Base-by-base conservation (phyloP, 2,329 filamentous ascomycete genomes). In the Colletotrichum ledebouriae region DNA sequence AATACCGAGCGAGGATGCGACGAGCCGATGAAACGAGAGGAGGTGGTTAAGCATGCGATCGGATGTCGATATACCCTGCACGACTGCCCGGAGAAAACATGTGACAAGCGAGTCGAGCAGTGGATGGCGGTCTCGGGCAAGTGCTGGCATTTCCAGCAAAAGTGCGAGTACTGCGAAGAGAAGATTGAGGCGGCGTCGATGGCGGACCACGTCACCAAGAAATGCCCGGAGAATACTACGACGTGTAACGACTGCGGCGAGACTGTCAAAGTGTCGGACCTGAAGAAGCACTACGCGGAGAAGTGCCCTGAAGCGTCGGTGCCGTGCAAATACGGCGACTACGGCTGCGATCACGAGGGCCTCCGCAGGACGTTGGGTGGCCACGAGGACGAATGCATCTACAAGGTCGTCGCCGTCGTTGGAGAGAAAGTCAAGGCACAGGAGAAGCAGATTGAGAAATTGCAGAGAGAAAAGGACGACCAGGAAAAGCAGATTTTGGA, bases 31-130 rank as follows among this genome's bases (percentile, higher is more conserved):
- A 79, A 84, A 6, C 82, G 89, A 9, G 86, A 87, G 47, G 80
- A 84, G 29, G 80, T 90, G 9, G 82, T 86, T 72, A 81, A 82
- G 29, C 89, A 91, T 73, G 82, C 88, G 46, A 82, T 83, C 7
- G 81, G 88, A 56, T 91, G 89, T 73, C 80, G 80, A 1, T 88
- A 85, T 72, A 84, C 84, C 5, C 78, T 84, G 37, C 84, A 88
- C 20, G 79, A 81, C n/a, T 91, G 89, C 71, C 84, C 86, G 0
- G 85, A 86, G 41, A 74, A 81, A 13, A 74, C 76, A 3, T 91
- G 89, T 75, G 76, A 80, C 34, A 83, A 86, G 74, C 81, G 80
- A 25, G 79, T 90, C 3, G 79, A 81, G 12, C 81, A 85, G 53
- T 86, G 85, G 70, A 81, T 87, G 65, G 44, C 67, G 7, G 56